Base-by-base conservation (phyloP, 352 stramenopile species). In the Blastocystis sp. region DNA sequence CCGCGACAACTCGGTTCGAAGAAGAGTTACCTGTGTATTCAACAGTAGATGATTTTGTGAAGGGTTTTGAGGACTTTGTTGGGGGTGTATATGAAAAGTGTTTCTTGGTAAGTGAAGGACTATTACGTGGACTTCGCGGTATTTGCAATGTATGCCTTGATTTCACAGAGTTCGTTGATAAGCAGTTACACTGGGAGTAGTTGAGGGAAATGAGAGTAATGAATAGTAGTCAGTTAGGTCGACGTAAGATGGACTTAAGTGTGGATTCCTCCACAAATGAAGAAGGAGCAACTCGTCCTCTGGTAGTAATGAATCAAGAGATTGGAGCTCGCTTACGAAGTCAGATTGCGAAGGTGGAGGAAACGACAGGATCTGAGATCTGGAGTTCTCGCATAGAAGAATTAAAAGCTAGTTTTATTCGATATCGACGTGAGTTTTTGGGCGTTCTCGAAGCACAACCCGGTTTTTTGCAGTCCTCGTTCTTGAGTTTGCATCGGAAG, bases 401-500 rank as follows among this genome's bases (percentile, higher is more conserved):
- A 37, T 22, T 81, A 27, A 17, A 27, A 30, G 22, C 6, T 3
- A 24, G 51, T 30, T 81, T 81, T 33, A 15, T 59, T 33, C 27
- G 40, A 11, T 22, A 54, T n/a, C 15, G 70, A 22, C 60, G 19
- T 17, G 27, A n/a, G 24, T 81, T 81, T 40, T 40, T 81, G 42
- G 15, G 22, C 9, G 7, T 30, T 19, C 33, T 81, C 3, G 70
- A 81, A 40, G 37, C 33, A 1, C 70, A 64, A 30, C 70, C 70
- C 2, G 70, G 70, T 27, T 81, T 81, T 56, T 56, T 81, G 22
- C 70, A 81, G 53, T 81, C 70, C 2, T 35, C 51, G 15, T 81
- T 81, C n/a, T 40, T 81, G 24, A 33, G 19, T 15, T 37, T 81
- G 44, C 44, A 81, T 64, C 70, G 70, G 1, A 81, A 81, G 27